phyloP scores from a whole-genome alignment of 768 basidiomycete genomes.

The Russula sp. region DNA sequence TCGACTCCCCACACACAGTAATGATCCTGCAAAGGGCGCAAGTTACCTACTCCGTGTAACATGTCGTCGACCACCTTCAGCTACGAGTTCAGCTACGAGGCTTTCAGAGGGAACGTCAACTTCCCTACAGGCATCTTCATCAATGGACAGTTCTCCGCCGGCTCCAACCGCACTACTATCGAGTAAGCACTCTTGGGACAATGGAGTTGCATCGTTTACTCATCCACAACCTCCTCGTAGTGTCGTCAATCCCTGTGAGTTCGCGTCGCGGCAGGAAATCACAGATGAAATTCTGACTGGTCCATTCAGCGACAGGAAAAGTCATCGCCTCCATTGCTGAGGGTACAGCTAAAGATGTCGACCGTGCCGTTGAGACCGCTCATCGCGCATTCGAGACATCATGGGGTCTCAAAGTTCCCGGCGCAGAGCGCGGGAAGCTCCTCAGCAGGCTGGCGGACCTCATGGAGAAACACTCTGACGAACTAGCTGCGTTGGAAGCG shows the following conservation, averaged over 20 bases:
- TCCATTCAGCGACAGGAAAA: conserved; percentile 44
- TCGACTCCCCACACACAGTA: no score
- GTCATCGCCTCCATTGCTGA: conserved; percentile 50
- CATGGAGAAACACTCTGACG: conserved; percentile 56
- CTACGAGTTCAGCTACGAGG: conserved; percentile 47
- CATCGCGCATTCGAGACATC: conserved; percentile 54
- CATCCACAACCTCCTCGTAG: conserved; percentile 30
- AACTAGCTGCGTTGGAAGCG: conserved; percentile 68
- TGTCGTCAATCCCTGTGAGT: conserved; percentile 51
- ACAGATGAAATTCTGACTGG: not conserved
- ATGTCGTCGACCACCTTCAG: conserved; percentile 40
- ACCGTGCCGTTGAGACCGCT: conserved; percentile 66
- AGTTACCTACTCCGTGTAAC: not conserved
- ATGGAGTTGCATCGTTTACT: not conserved
- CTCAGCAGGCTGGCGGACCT: conserved; percentile 59
- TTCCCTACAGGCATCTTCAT: conserved; percentile 70
- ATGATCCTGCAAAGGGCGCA: no score
- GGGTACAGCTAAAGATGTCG: conserved; percentile 66
- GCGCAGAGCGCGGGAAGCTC: conserved; percentile 45
- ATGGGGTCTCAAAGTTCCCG: conserved; percentile 64
- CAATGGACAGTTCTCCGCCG: conserved; percentile 58
- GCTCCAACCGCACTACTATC: conserved; percentile 48
- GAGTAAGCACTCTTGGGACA: conserved; percentile 38
- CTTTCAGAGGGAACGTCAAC: conserved; percentile 52
- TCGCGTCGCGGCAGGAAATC: not conserved